phyloP scores from a whole-genome alignment of 768 basidiomycete genomes.

The Infundibulicybe gibba region DNA sequence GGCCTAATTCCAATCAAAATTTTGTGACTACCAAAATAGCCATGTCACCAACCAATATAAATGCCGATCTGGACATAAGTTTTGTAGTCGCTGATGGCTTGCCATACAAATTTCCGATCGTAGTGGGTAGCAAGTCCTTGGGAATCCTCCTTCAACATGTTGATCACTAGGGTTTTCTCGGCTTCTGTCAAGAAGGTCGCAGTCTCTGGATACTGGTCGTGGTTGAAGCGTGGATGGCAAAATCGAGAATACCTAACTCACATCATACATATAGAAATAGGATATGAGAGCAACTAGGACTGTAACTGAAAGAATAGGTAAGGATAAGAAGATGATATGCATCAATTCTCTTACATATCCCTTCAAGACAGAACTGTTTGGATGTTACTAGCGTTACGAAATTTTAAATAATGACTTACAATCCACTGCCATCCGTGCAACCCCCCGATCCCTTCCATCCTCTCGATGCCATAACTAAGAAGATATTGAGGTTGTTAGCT shows the following conservation, averaged over 20 bases:
- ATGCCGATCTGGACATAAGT: slow-evolving; percentile 35
- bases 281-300: slow-evolving; percentile 35
- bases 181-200: slow-evolving; percentile 47
- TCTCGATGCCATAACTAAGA: slow-evolving; percentile 39
- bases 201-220: slow-evolving; percentile 49
- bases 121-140: slow-evolving; percentile 43
- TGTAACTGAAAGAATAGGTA: slow-evolving; percentile 16
- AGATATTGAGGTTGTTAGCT: slow-evolving; percentile 15
- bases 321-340: neutral
- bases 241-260: slow-evolving; percentile 15
- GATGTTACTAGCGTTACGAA: neutral
- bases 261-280: slow-evolving; percentile 55
- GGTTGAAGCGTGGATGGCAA: neutral
- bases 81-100: slow-evolving; percentile 45
- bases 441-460: slow-evolving; percentile 36
- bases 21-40: too few relatives aligned
- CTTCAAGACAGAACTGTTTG: slow-evolving; percentile 43
- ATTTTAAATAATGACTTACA: slow-evolving; percentile 19
- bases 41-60: slow-evolving; percentile 32
- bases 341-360: slow-evolving; percentile 21
- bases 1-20: slow-evolving; percentile 10
- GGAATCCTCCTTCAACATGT: slow-evolving; percentile 40
- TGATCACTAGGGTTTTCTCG: slow-evolving; percentile 35
- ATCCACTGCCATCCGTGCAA: slow-evolving; percentile 49
- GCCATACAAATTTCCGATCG: slow-evolving; percentile 40